A percentile compares a stretch with the other conserved stretches of the same genome.
These are phyloP conservation scores for Lactuca saligna DNA, from an alignment of 129 eudicot species.

Conservation along the genomic window DNA sequence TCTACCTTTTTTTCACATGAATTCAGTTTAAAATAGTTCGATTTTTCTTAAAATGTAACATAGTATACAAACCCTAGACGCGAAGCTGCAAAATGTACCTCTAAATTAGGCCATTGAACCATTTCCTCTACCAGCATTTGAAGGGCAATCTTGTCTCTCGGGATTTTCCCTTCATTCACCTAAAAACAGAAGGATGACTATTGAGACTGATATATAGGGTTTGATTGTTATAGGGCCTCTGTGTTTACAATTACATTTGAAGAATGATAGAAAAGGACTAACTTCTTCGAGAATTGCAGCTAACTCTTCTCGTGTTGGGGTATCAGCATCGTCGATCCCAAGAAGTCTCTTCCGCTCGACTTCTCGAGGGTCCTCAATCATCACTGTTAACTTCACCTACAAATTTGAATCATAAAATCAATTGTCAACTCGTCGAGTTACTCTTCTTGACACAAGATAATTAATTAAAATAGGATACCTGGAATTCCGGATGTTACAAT, in stretches of 20 bases:
- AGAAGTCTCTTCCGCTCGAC: constrained; percentile 78
- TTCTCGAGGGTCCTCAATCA: constrained; percentile 95
- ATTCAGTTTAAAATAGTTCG: too few species aligned
- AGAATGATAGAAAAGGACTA: constrained; percentile 14
- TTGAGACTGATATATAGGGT: too few species aligned
- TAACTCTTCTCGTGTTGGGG: constrained; percentile 91
- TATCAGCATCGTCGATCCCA: constrained; percentile 80
- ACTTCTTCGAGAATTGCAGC: constrained; percentile 83
- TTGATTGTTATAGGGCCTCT: background rate
- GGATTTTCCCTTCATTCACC: constrained; percentile 69
- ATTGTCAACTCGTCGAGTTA: too few species aligned
- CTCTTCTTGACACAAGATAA: too few species aligned
- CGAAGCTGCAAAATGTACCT: constrained; percentile 32
- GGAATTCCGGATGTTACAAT: too few species aligned
- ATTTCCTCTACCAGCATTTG: constrained; percentile 64
- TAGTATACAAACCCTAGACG: background rate
- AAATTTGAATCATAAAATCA: constrained; percentile 19
- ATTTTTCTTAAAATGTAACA: too few species aligned
- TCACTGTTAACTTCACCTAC: constrained; percentile 82
- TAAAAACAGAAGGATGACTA: constrained; percentile 7
- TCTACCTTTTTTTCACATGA: constrained; percentile 37
- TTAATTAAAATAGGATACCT: too few species aligned
- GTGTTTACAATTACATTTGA: background rate
- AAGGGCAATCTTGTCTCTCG: constrained; percentile 45
- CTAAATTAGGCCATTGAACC: constrained; percentile 68